Base-by-base conservation (phyloP, 2,329 filamentous ascomycete species). In the Aspergillus unguis region DNA sequence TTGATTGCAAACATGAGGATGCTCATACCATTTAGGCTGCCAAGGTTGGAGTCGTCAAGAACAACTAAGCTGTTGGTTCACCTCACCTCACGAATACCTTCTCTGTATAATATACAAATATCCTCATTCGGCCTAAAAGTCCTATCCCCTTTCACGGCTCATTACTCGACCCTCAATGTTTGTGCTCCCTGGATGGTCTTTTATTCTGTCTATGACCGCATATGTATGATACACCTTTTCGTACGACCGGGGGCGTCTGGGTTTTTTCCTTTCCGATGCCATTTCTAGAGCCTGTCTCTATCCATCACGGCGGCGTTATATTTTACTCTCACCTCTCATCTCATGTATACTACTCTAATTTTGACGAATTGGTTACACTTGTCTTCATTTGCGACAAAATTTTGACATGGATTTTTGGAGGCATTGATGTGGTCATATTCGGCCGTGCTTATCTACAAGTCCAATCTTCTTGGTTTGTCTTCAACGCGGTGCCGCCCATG, bases 31-130 rank as follows among this genome's bases (percentile, higher is more conserved):
- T 41, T 37, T 52, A 77, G 74, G 90, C 92, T 58, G 90, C 92
- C 69, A 96, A 97, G 82, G 92, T 97, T 59, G 92, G 92, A 68
- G 91, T 96, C 53, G 92, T 95, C 60, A 95, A 94, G 83, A 95
- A 94, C 77, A 64, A 67, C 48, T 78, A 71, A 71, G 58, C 48
- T 47, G 52, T 49, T 57, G 33, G 42, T 49, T 54, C 38, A 33
- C 41, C 43, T 45, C 53, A 41, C 8, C 33, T 26, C 10, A 50
- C 38, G 54, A 52, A 44, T 53, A 38, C 57, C 58, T 55, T 55
- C 53, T 61, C 59, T 69, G 65, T 70, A 70, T 62, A 64, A 65
- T 70, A 70, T 67, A 63, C 62, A 63, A 65, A 62, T 61, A 54
- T 49, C 27, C 56, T 60, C 53, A 33, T 62, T 61, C 58, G 59